Conservation (phyloP, 352 stramenopile species). For the Phytopythium sindhum region DNA sequence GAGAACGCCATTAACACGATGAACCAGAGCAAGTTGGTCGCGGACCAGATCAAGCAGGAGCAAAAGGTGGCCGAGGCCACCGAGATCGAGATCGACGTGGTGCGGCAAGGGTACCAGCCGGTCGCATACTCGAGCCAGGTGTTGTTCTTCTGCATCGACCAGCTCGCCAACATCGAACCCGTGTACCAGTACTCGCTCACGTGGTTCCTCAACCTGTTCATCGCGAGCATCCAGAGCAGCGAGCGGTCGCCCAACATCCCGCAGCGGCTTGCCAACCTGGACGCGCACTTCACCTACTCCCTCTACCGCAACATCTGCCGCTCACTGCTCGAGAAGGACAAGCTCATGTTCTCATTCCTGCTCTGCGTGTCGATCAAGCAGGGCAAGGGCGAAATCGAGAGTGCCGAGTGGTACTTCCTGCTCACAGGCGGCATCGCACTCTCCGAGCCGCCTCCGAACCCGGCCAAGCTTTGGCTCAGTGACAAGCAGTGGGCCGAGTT, state of each 20-base stretch:
- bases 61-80: conserved; percentile 89
- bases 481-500: conserved; percentile 93
- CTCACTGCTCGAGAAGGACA: conserved; percentile 92
- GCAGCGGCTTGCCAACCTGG: conserved; percentile 76
- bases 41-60: conserved; percentile 93
- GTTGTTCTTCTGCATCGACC: conserved; percentile 94
- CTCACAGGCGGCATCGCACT: conserved; percentile 91
- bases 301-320: conserved; percentile 92
- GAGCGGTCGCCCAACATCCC: conserved; percentile 73
- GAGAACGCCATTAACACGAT: conserved; percentile 92
- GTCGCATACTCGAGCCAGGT: conserved; percentile 90
- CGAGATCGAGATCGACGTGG: conserved; percentile 88
- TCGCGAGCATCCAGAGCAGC: conserved; percentile 85
- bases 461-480: conserved; percentile 86
- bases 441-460: conserved; percentile 88
- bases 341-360: conserved; percentile 92
- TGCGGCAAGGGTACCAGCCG: conserved; percentile 85
- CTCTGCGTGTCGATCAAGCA: conserved; percentile 87
- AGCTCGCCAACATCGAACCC: conserved; percentile 92
- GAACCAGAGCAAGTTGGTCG: conserved; percentile 88
- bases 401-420: conserved; percentile 91
- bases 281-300: conserved; percentile 90
- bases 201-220: conserved; percentile 93
- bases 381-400: conserved; percentile 73
- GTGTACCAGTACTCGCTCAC: conserved; percentile 93